Evolutionary conservation across 2,329 filamentous ascomycete species (phyloP).

Genomic region (Trichoderma gracile): DNA sequence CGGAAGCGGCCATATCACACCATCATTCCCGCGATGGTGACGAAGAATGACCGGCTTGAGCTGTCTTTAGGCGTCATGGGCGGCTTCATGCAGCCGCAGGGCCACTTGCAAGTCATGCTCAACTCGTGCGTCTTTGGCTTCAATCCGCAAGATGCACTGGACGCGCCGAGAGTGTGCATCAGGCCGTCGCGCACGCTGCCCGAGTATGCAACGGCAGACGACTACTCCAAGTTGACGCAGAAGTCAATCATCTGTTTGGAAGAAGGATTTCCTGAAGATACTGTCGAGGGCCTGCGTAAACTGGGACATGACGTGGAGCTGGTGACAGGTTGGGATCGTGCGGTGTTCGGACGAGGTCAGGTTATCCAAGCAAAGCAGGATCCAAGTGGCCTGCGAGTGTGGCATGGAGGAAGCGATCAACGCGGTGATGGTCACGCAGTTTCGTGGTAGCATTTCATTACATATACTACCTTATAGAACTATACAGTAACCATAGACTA

Average conservation of each 20-base stretch:
- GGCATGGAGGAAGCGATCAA: constrained; percentile 10
- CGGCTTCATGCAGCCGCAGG: constrained; percentile 13
- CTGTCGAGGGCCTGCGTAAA: background rate
- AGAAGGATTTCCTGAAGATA: constrained; percentile 12
- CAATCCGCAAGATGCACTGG: constrained; percentile 16
- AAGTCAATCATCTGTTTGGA: constrained; percentile 5
- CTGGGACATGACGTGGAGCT: constrained; percentile 20
- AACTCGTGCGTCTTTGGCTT: constrained; percentile 24
- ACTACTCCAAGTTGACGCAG: constrained; percentile 13
- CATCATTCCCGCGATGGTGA: constrained; percentile 19
- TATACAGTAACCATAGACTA: background rate
- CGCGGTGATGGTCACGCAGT: constrained; percentile 19
- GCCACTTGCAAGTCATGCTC: constrained; percentile 22
- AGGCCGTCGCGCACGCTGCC: constrained; percentile 4
- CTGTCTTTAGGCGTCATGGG: constrained; percentile 13
- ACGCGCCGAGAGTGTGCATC: constrained; percentile 21
- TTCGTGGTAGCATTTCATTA: constrained; percentile 2
- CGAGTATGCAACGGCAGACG: constrained; percentile 7
- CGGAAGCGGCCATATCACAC: constrained; percentile 17
- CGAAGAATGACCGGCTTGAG: background rate
- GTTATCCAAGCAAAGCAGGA: constrained; percentile 5
- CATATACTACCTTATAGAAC: background rate
- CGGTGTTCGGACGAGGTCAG: constrained; percentile 17
- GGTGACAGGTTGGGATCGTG: constrained; percentile 13
- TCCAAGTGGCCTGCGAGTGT: constrained; percentile 8